Evolutionary conservation across 129 eudicot genomes (phyloP).

Genomic region (Lonicera japonica): DNA sequence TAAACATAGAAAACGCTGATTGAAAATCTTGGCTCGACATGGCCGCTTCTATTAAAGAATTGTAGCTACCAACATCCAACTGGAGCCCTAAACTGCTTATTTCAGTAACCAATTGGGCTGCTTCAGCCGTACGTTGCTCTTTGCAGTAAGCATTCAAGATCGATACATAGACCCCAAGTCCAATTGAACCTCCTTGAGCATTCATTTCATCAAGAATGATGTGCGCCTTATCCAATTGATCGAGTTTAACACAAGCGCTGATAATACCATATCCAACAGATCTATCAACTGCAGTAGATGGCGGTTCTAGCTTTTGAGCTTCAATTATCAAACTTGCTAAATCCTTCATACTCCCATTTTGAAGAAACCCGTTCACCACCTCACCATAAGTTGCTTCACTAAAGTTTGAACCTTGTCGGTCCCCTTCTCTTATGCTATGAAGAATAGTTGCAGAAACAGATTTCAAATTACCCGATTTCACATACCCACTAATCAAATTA

Average conservation of each 20-base stretch:
- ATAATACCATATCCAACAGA: constrained; percentile 75
- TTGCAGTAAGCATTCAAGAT: constrained; percentile 77
- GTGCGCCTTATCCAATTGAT: constrained; percentile 71
- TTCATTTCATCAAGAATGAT: constrained; percentile 81
- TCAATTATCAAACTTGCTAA: constrained; percentile 65
- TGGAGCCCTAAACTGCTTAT: constrained; percentile 58
- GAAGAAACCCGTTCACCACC: constrained; percentile 22
- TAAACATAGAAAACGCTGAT: constrained; percentile 82
- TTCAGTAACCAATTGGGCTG: constrained; percentile 82
- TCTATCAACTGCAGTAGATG: constrained; percentile 33
- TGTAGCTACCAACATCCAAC: constrained; percentile 57
- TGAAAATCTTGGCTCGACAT: constrained; percentile 96
- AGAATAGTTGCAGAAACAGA: constrained; percentile 15
- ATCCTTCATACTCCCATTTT: constrained; percentile 32
- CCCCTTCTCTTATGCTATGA: constrained; percentile 11
- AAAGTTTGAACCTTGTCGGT: constrained; percentile 10
- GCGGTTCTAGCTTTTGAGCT: constrained; percentile 60
- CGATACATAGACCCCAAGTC: constrained; percentile 81
- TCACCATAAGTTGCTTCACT: constrained; percentile 18
- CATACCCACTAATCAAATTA: constrained; percentile 47
- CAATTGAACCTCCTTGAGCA: constrained; percentile 56
- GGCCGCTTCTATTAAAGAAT: constrained; percentile 68
- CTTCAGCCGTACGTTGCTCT: constrained; percentile 84
- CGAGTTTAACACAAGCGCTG: constrained; percentile 62
- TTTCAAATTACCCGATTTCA: constrained; percentile 20